These are phyloP conservation scores for Yarrowia osloensis DNA, from an alignment of 805 yeast genomes.

Conservation along the genomic window DNA sequence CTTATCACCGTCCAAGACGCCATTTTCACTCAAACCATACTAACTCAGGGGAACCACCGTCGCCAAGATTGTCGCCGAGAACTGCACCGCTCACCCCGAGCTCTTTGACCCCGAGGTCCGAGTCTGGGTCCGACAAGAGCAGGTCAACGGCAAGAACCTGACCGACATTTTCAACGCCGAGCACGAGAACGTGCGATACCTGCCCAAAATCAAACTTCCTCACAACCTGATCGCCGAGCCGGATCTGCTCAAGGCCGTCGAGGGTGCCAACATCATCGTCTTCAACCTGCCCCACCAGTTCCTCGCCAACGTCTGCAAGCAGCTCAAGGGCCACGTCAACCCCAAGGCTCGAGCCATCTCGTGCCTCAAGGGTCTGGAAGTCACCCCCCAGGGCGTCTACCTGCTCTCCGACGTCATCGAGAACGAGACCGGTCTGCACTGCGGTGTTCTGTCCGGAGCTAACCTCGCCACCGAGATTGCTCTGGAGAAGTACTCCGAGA, in stretches of 20 bases:
- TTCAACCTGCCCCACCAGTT: conserved; percentile 98
- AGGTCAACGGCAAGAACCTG: conserved; percentile 68
- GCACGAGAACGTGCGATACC: conserved; percentile 93
- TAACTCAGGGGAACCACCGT: conserved; percentile 81
- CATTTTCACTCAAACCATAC: background rate
- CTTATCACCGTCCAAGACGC: too few relatives aligned
- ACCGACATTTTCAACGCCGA: conserved; percentile 87
- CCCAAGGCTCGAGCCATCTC: conserved; percentile 83
- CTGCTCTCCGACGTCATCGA: conserved; percentile 77
- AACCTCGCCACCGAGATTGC: conserved; percentile 98
- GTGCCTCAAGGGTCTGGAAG: conserved; percentile 94
- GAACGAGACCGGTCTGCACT: conserved; percentile 77
- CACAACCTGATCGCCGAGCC: conserved; percentile 87
- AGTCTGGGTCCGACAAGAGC: conserved; percentile 97
- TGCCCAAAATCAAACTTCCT: conserved; percentile 88
- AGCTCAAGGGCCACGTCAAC: conserved; percentile 73
- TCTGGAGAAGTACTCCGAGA: conserved; percentile 92
- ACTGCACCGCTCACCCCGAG: conserved; percentile 67
- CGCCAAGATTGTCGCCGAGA: conserved; percentile 93
- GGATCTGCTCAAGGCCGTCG: conserved; percentile 70
- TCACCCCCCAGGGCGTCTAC: conserved; percentile 80
- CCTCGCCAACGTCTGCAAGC: conserved; percentile 70
- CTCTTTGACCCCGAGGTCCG: conserved; percentile 73
- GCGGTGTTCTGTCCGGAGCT: conserved; percentile 98
- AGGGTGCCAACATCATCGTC: conserved; percentile 80